phyloP scores from a whole-genome alignment of 2,329 filamentous ascomycete species.

The Berkeleyomyces rouxiae region DNA sequence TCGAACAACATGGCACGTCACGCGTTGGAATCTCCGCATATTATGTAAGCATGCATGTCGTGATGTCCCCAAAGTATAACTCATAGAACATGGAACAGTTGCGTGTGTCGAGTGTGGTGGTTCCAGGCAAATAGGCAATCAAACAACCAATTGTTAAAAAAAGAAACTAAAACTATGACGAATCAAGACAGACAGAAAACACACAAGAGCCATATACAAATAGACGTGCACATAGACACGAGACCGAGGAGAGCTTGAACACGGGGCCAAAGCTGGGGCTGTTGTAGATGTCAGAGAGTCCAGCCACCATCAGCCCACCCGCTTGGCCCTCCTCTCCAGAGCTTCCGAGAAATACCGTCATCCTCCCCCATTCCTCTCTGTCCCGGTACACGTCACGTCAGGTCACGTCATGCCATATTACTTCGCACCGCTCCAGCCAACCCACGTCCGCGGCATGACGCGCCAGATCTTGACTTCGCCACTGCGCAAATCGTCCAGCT shows the following conservation, averaged over 20 bases:
- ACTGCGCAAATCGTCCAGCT: constrained; percentile 76
- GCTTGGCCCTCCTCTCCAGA: too few relatives aligned
- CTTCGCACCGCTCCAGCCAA: constrained; percentile 53
- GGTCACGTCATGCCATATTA: not conserved
- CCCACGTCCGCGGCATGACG: constrained; percentile 80
- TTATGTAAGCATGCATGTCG: too few relatives aligned
- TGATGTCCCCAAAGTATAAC: too few relatives aligned
- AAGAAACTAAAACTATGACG: not conserved
- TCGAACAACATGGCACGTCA: too few relatives aligned
- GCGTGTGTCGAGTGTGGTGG: not conserved
- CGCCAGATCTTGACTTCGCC: constrained; percentile 97
- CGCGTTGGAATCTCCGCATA: too few relatives aligned
- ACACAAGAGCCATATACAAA: not conserved
- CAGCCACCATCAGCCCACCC: not conserved
- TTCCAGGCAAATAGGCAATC: not conserved
- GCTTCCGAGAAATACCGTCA: not conserved
- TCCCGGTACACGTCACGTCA: not conserved
- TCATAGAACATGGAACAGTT: too few relatives aligned
- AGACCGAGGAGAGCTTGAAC: too few relatives aligned
- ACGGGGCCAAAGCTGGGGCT: too few relatives aligned
- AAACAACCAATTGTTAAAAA: not conserved
- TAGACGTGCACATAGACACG: too few relatives aligned
- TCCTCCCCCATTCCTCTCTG: not conserved
- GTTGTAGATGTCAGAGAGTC: too few relatives aligned
- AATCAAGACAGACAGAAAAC: not conserved